Conservation (phyloP, 768 basidiomycete species). For the Mycena latifolia region DNA sequence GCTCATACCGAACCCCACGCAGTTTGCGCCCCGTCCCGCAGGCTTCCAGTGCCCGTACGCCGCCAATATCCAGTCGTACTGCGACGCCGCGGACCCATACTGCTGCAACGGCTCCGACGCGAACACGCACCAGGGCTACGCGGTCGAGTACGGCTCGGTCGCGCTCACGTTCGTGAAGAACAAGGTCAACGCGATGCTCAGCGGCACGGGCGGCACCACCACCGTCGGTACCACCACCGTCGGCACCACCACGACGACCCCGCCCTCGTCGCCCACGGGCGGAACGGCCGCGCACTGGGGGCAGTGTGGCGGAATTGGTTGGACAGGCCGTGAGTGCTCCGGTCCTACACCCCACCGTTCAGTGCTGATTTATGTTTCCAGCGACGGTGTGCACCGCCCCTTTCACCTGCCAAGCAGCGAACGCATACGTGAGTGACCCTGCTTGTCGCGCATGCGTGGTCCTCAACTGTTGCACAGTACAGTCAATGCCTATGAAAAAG, state of each 20-base stretch:
- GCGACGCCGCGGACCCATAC: slow-evolving; percentile 49
- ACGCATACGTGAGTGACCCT: slow-evolving; percentile 8
- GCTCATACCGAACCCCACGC: background rate
- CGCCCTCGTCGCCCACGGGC: slow-evolving; percentile 8
- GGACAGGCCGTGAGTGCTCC: slow-evolving; percentile 5
- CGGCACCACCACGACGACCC: background rate
- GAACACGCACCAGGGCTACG: slow-evolving; percentile 48
- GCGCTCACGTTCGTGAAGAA: slow-evolving; percentile 47
- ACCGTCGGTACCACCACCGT: slow-evolving; percentile 9
- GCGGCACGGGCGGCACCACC: slow-evolving; percentile 28
- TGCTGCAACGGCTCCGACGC: slow-evolving; percentile 49
- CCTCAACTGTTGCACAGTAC: slow-evolving; percentile 6
- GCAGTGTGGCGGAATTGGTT: slow-evolving; percentile 15
- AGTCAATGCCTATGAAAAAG: slow-evolving; percentile 3
- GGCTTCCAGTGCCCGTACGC: slow-evolving; percentile 49
- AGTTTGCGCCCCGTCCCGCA: slow-evolving; percentile 49
- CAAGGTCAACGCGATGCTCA: slow-evolving; percentile 41
- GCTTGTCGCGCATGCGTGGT: background rate
- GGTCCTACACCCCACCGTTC: no score
- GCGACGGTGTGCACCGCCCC: slow-evolving; percentile 4
- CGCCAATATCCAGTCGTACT: slow-evolving; percentile 46
- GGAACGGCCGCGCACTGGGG: slow-evolving; percentile 4
- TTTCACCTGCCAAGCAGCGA: background rate
- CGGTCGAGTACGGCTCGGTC: slow-evolving; percentile 45
- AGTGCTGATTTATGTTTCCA: no score